phyloP scores from a whole-genome alignment of 495 filamentous ascomycete genomes.

The Penicillium paradoxum region DNA sequence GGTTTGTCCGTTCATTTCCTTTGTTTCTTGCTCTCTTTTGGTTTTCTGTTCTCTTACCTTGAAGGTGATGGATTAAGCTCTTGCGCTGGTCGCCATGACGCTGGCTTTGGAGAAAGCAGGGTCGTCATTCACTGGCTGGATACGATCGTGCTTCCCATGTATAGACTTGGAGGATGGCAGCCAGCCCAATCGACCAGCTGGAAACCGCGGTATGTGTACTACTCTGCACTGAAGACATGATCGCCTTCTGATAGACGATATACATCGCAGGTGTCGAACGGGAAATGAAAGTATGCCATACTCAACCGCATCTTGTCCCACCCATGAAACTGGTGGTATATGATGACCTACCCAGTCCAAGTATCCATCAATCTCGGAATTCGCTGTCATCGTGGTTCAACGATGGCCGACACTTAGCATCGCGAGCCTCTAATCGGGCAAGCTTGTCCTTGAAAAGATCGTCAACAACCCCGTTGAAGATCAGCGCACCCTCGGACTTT shows the following conservation, averaged over 20 bases:
- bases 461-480: conserved; percentile 36
- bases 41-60: conserved; percentile 11
- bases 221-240: neutral
- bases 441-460: conserved; percentile 49
- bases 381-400: conserved; percentile 39
- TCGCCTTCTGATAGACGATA: neutral
- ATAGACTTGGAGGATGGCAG: conserved; percentile 23
- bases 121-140: conserved; percentile 41
- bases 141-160: conserved; percentile 39
- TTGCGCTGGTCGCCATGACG: conserved; percentile 44
- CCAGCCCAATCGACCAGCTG: conserved; percentile 23
- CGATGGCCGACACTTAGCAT: conserved; percentile 39
- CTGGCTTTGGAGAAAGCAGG: conserved; percentile 41
- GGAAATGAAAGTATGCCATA: conserved; percentile 46
- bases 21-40: conserved; percentile 7
- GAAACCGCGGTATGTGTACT: conserved; percentile 25
- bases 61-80: conserved; percentile 30
- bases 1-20: conserved; percentile 9
- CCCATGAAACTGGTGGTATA: conserved; percentile 43
- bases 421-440: conserved; percentile 47
- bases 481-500: conserved; percentile 52
- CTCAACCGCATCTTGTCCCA: conserved; percentile 46
- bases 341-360: conserved; percentile 36
- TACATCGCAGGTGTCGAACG: conserved; percentile 30
- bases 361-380: conserved; percentile 22